Percentiles rank a stretch among this genome's conserved stretches.
These are phyloP conservation scores for Penicillium corylophilum DNA, from an alignment of 2,329 filamentous ascomycete genomes.

Conservation along the genomic window DNA sequence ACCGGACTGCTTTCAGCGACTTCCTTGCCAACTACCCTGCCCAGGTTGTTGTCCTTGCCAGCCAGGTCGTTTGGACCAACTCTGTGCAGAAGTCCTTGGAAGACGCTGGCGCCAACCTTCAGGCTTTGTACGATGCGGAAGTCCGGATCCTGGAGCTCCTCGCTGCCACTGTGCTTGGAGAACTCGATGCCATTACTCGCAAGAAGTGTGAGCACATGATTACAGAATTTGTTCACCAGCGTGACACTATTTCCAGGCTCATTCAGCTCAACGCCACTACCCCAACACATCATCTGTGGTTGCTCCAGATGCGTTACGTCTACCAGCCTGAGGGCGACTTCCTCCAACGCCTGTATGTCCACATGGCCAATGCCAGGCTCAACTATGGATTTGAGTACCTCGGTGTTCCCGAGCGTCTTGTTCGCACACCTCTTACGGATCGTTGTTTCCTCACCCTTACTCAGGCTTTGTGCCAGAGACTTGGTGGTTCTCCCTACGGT, in stretches of 20 bases:
- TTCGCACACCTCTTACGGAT: slow-evolving; percentile 94
- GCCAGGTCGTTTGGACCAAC: slow-evolving; percentile 90
- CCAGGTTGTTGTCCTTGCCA: slow-evolving; percentile 92
- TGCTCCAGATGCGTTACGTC: slow-evolving; percentile 94
- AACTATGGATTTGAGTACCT: slow-evolving; percentile 98
- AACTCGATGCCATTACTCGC: slow-evolving; percentile 79
- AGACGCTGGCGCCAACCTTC: slow-evolving; percentile 68
- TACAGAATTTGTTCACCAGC: slow-evolving; percentile 97
- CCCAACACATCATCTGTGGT: slow-evolving; percentile 83
- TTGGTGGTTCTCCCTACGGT: slow-evolving; percentile 95
- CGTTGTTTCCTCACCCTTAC: slow-evolving; percentile 97
- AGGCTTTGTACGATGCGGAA: slow-evolving; percentile 73
- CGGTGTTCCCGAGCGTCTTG: slow-evolving; percentile 91
- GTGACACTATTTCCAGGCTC: slow-evolving; percentile 87
- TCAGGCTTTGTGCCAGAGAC: slow-evolving; percentile 88
- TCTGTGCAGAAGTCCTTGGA: slow-evolving; percentile 76
- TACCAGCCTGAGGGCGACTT: slow-evolving; percentile 81
- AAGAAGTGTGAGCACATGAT: slow-evolving; percentile 99
- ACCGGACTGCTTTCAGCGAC: slow-evolving; percentile 67
- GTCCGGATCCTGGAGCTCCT: slow-evolving; percentile 82
- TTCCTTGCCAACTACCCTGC: slow-evolving; percentile 85
- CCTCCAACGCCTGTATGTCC: slow-evolving; percentile 78
- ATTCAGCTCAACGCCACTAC: slow-evolving; percentile 71
- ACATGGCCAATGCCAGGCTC: slow-evolving; percentile 94
- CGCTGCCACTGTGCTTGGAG: slow-evolving; percentile 83